Conservation (phyloP, 805 yeast genomes). For the Yarrowia keelungensis region DNA sequence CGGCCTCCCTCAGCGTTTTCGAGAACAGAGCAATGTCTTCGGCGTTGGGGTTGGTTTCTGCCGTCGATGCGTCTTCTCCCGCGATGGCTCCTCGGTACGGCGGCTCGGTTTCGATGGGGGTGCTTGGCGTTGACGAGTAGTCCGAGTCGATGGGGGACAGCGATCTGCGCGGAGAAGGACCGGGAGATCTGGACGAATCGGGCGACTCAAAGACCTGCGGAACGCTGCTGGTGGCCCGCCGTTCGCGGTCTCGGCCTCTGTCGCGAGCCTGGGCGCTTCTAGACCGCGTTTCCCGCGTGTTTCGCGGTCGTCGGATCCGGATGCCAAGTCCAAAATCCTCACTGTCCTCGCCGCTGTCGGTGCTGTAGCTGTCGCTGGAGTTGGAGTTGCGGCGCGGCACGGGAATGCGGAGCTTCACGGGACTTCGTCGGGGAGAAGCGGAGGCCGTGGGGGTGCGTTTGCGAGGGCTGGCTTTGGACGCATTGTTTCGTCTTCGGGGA, state of each 20-base stretch:
- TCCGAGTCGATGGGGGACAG: not conserved
- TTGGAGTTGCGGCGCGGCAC: not conserved
- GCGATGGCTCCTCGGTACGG: slow-evolving; percentile 73
- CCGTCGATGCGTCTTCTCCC: slow-evolving; percentile 65
- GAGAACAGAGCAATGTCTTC: slow-evolving; percentile 61
- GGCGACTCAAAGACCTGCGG: not conserved
- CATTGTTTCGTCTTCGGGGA: not conserved
- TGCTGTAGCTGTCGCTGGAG: not conserved
- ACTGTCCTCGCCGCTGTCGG: slow-evolving; percentile 12
- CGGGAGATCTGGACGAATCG: not conserved
- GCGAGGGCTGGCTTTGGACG: not conserved
- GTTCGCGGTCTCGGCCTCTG: slow-evolving; percentile 2
- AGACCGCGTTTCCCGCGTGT: slow-evolving; percentile 14
- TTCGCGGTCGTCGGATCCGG: not conserved
- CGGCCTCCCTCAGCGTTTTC: slow-evolving; percentile 41
- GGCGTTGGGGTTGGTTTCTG: slow-evolving; percentile 64
- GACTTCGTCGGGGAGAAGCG: slow-evolving; percentile 1
- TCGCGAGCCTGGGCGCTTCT: slow-evolving; percentile 11
- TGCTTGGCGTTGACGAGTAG: slow-evolving; percentile 23
- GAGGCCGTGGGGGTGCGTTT: not conserved
- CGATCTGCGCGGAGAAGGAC: not conserved
- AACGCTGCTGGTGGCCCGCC: slow-evolving; percentile 1
- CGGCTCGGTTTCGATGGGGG: slow-evolving; percentile 51
- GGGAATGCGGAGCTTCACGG: slow-evolving; percentile 29
- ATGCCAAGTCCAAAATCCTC: not conserved